phyloP scores from a whole-genome alignment of 1,139 yeast genomes.

The Candida smagusa region DNA sequence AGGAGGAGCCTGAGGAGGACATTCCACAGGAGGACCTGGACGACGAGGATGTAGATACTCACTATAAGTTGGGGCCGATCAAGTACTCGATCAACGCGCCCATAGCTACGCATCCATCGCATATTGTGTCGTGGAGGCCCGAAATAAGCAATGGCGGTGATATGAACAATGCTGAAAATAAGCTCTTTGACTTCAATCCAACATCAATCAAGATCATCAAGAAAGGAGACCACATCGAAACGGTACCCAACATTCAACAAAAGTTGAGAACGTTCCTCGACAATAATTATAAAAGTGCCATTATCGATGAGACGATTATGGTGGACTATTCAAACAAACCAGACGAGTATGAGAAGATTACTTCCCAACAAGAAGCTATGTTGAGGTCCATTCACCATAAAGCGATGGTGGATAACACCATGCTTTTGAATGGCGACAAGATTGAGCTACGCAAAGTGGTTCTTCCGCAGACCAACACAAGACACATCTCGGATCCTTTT shows the following conservation, averaged over 20 bases:
- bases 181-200: slow-evolving; percentile 29
- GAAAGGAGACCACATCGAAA: slow-evolving; percentile 14
- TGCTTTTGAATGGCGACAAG: slow-evolving; percentile 43
- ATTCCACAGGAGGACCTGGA: slow-evolving; percentile 11
- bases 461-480: slow-evolving; percentile 42
- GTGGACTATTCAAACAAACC: slow-evolving; percentile 31
- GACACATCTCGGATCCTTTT: slow-evolving; percentile 41
- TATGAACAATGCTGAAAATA: slow-evolving; percentile 42
- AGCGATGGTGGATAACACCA: slow-evolving; percentile 31
- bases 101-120: slow-evolving; percentile 74
- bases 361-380: slow-evolving; percentile 30
- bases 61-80: slow-evolving; percentile 29
- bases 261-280: slow-evolving; percentile 55
- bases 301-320: slow-evolving; percentile 36
- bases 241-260: slow-evolving; percentile 28
- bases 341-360: slow-evolving; percentile 31
- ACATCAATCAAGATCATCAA: slow-evolving; percentile 25
- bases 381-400: slow-evolving; percentile 30
- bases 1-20: slow-evolving; percentile 5
- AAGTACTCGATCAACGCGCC: slow-evolving; percentile 55
- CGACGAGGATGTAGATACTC: slow-evolving; percentile 15
- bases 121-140: slow-evolving; percentile 62
- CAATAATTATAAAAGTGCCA: slow-evolving; percentile 42
- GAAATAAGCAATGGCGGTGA: slow-evolving; percentile 37
- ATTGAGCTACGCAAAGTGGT: slow-evolving; percentile 44